These are phyloP conservation scores for Lolium multiflorum DNA, from an alignment of 176 grass and related monocot genomes.

Conservation along the genomic window DNA sequence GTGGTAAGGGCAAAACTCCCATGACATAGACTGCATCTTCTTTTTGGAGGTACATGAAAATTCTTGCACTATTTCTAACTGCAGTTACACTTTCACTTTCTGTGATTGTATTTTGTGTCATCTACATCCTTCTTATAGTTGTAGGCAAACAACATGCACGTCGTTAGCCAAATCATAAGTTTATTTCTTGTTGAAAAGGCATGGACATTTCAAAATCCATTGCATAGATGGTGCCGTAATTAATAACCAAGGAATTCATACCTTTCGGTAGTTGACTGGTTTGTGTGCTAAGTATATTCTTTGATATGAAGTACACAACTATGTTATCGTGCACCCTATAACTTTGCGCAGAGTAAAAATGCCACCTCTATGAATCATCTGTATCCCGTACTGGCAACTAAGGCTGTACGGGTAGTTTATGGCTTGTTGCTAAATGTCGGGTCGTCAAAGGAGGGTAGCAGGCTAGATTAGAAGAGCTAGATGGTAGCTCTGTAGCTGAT, in stretches of 20 bases:
- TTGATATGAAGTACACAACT: constrained; percentile 4
- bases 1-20: constrained; percentile 18
- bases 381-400: neutral
- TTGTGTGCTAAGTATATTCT: constrained; percentile 12
- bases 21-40: constrained; percentile 40
- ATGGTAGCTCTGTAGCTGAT: neutral
- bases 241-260: neutral
- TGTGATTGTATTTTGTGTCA: neutral
- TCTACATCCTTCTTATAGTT: constrained; percentile 15
- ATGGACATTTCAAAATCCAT: neutral
- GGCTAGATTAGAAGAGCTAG: neutral
- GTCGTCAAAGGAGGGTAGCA: neutral
- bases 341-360: neutral
- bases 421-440: neutral
- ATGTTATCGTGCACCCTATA: neutral
- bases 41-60: constrained; percentile 29
- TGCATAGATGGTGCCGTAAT: neutral
- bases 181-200: constrained; percentile 17
- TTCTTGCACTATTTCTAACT: neutral
- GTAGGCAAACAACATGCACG: neutral
- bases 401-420: neutral
- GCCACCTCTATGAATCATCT: too few relatives aligned
- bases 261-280: neutral
- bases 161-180: neutral
- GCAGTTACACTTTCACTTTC: neutral